These are phyloP conservation scores for Tetrahymena thermophila DNA, from an alignment of 73 alveolate genomes.

Conservation along the genomic window DNA sequence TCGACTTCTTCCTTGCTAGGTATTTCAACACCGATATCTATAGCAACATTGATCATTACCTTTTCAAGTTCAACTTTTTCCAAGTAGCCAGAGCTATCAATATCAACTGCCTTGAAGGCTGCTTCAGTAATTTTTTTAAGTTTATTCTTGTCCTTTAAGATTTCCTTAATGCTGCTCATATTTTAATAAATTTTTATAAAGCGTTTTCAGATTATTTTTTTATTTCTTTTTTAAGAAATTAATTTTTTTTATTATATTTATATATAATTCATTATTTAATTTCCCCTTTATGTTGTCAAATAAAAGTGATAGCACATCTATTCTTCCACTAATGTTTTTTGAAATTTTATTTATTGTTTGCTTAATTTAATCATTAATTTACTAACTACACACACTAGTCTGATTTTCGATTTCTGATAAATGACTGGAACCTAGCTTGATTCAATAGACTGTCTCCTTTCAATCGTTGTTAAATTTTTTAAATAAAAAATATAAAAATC, in stretches of 20 bases:
- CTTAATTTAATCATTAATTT: not conserved
- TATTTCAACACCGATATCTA: conserved; percentile 56
- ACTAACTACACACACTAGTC: not conserved
- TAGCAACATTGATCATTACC: conserved; percentile 64
- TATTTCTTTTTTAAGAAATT: not conserved
- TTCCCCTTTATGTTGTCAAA: not conserved
- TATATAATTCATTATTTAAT: not conserved
- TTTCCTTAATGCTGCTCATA: conserved; percentile 25
- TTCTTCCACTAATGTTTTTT: not conserved
- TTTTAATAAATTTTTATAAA: not conserved
- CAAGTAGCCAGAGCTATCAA: conserved; percentile 50
- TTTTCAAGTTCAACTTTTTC: conserved; percentile 58
- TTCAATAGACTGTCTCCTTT: not conserved
- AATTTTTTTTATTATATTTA: not conserved
- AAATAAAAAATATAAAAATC: too few species aligned
- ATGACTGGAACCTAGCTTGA: not conserved
- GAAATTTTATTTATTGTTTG: not conserved
- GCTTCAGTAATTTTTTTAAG: conserved; percentile 61
- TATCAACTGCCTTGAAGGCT: conserved; percentile 74
- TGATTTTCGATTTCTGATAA: not conserved
- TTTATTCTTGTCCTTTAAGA: conserved; percentile 58
- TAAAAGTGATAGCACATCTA: not conserved
- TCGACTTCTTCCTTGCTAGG: conserved; percentile 70
- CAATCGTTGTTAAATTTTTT: not conserved
- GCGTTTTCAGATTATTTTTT: not conserved